phyloP scores from a whole-genome alignment of 352 stramenopile genomes.

The Globisporangium emineosum region DNA sequence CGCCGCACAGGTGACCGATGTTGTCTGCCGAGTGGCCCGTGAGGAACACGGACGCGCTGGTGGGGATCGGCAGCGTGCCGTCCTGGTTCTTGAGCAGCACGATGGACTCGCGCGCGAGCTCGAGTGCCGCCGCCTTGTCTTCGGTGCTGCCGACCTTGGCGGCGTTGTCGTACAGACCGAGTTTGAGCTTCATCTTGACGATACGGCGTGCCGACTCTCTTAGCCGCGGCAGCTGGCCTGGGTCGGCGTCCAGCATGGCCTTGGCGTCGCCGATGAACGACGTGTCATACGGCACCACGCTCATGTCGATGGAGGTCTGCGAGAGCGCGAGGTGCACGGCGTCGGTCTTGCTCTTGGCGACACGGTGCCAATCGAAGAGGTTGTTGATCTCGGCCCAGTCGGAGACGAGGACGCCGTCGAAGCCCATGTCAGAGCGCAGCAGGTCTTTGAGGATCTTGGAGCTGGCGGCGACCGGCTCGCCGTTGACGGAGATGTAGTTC shows the following conservation, averaged over 20 bases:
- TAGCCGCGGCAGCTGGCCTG: too few species aligned
- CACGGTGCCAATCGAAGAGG: too few species aligned
- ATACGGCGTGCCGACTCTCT: too few species aligned
- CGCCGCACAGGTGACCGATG: slow-evolving; percentile 67
- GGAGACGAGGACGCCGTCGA: slow-evolving; percentile 88
- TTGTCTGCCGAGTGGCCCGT: slow-evolving; percentile 67
- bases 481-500: slow-evolving; percentile 88
- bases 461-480: slow-evolving; percentile 84
- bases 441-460: slow-evolving; percentile 72
- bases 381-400: slow-evolving; percentile 90
- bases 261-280: too few species aligned
- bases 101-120: slow-evolving; percentile 72
- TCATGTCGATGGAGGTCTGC: slow-evolving; percentile 92
- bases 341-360: too few species aligned
- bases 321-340: slow-evolving; percentile 67
- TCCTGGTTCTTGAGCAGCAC: slow-evolving; percentile 76
- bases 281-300: too few species aligned
- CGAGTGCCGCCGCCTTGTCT: slow-evolving; percentile 55
- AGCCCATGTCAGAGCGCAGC: slow-evolving; percentile 85
- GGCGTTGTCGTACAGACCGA: slow-evolving; percentile 30
- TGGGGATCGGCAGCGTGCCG: slow-evolving; percentile 25
- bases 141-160: slow-evolving; percentile 36
- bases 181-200: slow-evolving; percentile 47
- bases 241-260: too few species aligned
- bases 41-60: slow-evolving; percentile 47